Conservation (phyloP, 1,284 basidiomycete species). For the Malassezia dermatis region DNA sequence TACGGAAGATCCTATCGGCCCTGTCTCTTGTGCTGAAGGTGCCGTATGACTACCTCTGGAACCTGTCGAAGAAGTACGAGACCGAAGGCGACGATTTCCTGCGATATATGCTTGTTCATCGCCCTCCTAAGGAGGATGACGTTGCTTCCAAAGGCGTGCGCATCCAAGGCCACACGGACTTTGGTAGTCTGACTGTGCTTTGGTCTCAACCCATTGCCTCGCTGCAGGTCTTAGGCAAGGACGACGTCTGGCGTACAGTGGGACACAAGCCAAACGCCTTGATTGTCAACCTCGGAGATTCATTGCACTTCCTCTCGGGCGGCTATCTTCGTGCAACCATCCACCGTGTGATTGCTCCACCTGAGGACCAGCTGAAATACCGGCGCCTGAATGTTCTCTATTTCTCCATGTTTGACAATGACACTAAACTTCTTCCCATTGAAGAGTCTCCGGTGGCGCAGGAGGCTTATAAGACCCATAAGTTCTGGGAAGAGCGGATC, state of each 20-base stretch:
- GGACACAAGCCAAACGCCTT: conserved; percentile 46
- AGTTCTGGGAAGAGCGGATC: conserved; percentile 30
- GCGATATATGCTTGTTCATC: conserved; percentile 50
- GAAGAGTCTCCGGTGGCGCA: conserved; percentile 38
- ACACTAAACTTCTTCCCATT: conserved; percentile 41
- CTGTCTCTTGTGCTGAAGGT: conserved; percentile 50
- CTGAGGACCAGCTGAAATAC: conserved; percentile 49
- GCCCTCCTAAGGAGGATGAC: conserved; percentile 41
- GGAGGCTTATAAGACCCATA: conserved; percentile 20
- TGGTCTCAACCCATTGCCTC: conserved; percentile 50
- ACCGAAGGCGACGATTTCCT: conserved; percentile 49
- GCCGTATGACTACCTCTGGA: conserved; percentile 50
- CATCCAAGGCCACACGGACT: conserved; percentile 50
- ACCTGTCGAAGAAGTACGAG: conserved; percentile 48
- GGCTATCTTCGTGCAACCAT: conserved; percentile 47
- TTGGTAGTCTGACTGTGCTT: conserved; percentile 48
- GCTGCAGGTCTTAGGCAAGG: conserved; percentile 49
- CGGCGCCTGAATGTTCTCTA: conserved; percentile 48
- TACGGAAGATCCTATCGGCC: conserved; percentile 48
- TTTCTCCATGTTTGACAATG: conserved; percentile 49
- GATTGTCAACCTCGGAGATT: conserved; percentile 42
- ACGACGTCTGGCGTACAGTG: conserved; percentile 49
- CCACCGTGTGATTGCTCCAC: conserved; percentile 49
- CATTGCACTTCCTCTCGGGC: conserved; percentile 36
- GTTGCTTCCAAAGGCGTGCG: conserved; percentile 45